Percentiles rank a stretch among this genome's conserved stretches.
Evolutionary conservation across 495 filamentous ascomycete species (phyloP).

Genomic region (Letharia columbiana): DNA sequence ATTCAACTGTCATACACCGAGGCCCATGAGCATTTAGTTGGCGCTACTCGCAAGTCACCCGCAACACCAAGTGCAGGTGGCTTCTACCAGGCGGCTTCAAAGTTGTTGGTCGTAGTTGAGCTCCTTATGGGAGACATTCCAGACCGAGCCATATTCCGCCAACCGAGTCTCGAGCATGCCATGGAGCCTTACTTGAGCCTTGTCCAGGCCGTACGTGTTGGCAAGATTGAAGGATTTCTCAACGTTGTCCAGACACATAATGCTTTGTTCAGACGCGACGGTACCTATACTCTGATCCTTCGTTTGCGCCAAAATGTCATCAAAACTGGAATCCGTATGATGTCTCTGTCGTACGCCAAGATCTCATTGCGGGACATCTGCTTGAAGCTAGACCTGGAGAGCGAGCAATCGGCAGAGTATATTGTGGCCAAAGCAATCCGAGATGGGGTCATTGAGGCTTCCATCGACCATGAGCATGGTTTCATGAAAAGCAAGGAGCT

Average conservation of each 20-base stretch:
- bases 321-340: constrained; percentile 98
- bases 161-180: constrained; percentile 71
- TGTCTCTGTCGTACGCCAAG: constrained; percentile 92
- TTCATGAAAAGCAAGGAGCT: constrained; percentile 98
- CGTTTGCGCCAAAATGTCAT: constrained; percentile 96
- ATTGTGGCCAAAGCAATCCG: constrained; percentile 98
- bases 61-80: constrained; percentile 80
- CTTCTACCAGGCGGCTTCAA: constrained; percentile 91
- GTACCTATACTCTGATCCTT: constrained; percentile 90
- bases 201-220: constrained; percentile 88
- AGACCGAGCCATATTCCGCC: constrained; percentile 86
- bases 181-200: constrained; percentile 87
- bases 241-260: constrained; percentile 70
- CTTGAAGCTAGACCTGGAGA: constrained; percentile 82
- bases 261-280: constrained; percentile 80
- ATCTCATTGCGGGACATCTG: constrained; percentile 98
- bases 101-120: constrained; percentile 89
- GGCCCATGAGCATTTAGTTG: constrained; percentile 86
- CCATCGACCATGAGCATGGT: constrained; percentile 83
- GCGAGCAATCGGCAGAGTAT: constrained; percentile 94
- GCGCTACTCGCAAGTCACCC: constrained; percentile 89
- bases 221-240: constrained; percentile 86
- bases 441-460: constrained; percentile 95
- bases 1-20: constrained; percentile 95
- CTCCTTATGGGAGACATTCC: constrained; percentile 98